Percentiles rank a stretch among this genome's conserved stretches.
phyloP scores from a whole-genome alignment of 345 rosid species.

The Geranium rotundifolium region DNA sequence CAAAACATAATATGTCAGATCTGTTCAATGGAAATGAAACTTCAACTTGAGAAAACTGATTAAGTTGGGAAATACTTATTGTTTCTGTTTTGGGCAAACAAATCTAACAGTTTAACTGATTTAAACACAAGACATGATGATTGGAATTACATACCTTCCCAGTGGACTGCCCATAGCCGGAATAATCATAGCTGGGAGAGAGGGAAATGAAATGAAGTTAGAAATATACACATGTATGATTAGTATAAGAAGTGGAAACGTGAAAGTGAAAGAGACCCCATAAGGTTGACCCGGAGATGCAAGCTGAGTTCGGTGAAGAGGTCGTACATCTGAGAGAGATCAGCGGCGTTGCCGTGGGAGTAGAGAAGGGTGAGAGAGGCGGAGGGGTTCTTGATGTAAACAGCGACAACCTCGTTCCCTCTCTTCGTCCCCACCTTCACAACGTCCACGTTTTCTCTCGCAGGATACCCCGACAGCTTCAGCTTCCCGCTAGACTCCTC shows the following conservation, averaged over 20 bases:
- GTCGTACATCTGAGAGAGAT: conserved; percentile 87
- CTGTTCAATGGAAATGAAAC: not conserved
- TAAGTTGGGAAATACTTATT: not conserved
- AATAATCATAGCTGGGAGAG: conserved; percentile 73
- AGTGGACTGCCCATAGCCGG: conserved; percentile 99
- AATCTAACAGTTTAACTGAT: not conserved
- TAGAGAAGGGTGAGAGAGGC: conserved; percentile 73
- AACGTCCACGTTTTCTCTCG: conserved; percentile 59
- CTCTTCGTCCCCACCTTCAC: conserved; percentile 59
- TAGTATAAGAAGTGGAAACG: not conserved
- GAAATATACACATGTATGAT: not conserved
- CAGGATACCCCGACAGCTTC: conserved; percentile 38
- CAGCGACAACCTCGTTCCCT: conserved; percentile 73
- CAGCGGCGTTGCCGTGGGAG: conserved; percentile 96
- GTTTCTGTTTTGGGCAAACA: not conserved
- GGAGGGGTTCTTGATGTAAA: conserved; percentile 60
- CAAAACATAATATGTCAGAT: not conserved
- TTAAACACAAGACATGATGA: not conserved
- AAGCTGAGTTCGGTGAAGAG: conserved; percentile 60
- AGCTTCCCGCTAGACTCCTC: conserved; percentile 41
- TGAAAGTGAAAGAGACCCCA: conserved; percentile 46
- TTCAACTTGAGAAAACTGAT: not conserved
- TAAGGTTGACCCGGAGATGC: conserved; percentile 73
- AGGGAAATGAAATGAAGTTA: not conserved
- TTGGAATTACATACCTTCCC: conserved; percentile 19